Percentiles rank a stretch among this genome's conserved stretches.
Evolutionary conservation across 73 alveolate genomes (phyloP).

Genomic region (Paramecium caudatum): DNA sequence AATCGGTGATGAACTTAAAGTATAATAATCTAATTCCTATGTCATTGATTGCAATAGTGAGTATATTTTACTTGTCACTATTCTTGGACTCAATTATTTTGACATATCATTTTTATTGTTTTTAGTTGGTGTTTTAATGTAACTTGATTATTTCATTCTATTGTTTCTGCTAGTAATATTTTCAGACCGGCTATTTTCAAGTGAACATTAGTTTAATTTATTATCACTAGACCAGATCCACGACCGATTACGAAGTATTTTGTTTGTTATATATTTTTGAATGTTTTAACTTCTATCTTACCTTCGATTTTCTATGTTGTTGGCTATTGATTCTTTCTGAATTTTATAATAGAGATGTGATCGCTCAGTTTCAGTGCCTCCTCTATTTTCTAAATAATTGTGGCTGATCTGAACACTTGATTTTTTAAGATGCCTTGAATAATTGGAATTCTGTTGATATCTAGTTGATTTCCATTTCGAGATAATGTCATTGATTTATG

Average conservation of each 20-base stretch:
- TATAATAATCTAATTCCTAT: conserved; percentile 21
- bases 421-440: too few relatives aligned
- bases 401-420: too few relatives aligned
- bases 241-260: background rate
- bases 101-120: background rate
- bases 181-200: conserved; percentile 60
- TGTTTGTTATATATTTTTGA: background rate
- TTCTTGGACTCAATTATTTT: conserved; percentile 5
- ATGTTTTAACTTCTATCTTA: background rate
- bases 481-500: background rate
- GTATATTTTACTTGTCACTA: background rate
- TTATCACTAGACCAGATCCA: conserved; percentile 25
- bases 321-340: conserved; percentile 16
- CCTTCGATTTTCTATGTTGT: background rate
- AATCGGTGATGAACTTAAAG: background rate
- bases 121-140: conserved; percentile 21
- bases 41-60: background rate
- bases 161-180: conserved; percentile 59
- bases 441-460: too few relatives aligned
- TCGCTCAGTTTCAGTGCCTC: conserved; percentile 57
- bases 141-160: background rate
- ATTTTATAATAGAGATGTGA: conserved; percentile 3
- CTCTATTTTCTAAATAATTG: conserved; percentile 10
- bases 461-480: conserved; percentile 13
- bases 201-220: background rate